Percentiles rank a stretch among this genome's conserved stretches.
Evolutionary conservation across 23 red algal species (phyloP).

Genomic region (Chondrus crispus): DNA sequence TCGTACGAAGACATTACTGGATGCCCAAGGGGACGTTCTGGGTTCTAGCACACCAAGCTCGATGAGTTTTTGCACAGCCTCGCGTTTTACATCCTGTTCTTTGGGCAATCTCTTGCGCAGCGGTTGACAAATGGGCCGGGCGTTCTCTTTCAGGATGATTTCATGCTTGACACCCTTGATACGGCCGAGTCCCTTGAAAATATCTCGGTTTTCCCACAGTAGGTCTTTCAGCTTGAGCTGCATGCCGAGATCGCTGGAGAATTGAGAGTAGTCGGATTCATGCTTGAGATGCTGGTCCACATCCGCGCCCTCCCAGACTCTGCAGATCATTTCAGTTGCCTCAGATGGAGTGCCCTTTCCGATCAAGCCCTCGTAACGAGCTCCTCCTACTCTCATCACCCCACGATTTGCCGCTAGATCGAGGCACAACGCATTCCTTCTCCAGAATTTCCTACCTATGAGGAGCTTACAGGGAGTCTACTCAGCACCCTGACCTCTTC

Average conservation of each 20-base stretch:
- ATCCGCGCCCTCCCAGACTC: background rate
- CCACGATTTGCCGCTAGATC: background rate
- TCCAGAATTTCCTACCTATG: background rate
- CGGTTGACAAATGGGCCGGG: background rate
- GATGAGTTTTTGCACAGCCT: background rate
- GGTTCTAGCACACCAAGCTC: constrained; percentile 5
- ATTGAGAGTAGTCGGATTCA: background rate
- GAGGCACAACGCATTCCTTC: background rate
- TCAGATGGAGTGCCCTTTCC: background rate
- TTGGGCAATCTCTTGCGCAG: background rate
- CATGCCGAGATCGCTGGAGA: background rate
- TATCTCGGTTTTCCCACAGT: background rate
- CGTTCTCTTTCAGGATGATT: background rate
- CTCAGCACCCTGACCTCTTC: background rate
- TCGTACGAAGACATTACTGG: constrained; percentile 2
- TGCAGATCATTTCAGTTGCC: background rate
- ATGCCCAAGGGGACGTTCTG: background rate
- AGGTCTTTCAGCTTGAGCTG: background rate
- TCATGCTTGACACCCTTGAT: background rate
- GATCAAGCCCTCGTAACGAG: background rate
- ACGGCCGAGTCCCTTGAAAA: background rate
- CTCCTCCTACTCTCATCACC: background rate
- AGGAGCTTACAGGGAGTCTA: background rate
- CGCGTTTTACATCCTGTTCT: background rate
- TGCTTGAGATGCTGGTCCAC: background rate